These are phyloP conservation scores for Drosera spatulata DNA, from an alignment of 179 eudicot species.

Conservation along the genomic window DNA sequence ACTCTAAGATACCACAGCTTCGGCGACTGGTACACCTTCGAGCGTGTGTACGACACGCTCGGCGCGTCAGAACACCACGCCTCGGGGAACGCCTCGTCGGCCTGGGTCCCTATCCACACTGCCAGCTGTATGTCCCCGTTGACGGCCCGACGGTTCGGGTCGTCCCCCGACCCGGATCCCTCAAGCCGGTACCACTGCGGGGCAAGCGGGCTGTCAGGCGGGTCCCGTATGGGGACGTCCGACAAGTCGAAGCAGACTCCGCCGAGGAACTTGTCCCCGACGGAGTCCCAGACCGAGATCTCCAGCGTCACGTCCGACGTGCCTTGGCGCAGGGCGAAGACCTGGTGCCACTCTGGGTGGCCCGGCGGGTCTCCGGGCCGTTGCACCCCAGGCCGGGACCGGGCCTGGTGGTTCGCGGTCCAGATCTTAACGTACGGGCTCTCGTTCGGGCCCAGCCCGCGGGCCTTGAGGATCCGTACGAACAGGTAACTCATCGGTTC, in stretches of 20 bases:
- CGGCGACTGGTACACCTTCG: constrained; percentile 90
- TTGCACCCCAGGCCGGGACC: constrained; percentile 40
- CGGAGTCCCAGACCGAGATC: constrained; percentile 69
- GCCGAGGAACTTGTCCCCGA: constrained; percentile 62
- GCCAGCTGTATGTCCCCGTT: constrained; percentile 82
- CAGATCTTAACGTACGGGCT: constrained; percentile 51
- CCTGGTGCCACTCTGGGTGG: constrained; percentile 71
- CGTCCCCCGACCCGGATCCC: constrained; percentile 34
- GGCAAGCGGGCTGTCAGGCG: constrained; percentile 91
- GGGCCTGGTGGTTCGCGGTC: constrained; percentile 26
- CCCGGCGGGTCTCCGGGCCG: constrained; percentile 35
- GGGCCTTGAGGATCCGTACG: constrained; percentile 62
- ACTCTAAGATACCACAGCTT: constrained; percentile 79
- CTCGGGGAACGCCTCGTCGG: constrained; percentile 81
- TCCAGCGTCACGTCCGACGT: constrained; percentile 50
- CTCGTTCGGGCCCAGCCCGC: constrained; percentile 42
- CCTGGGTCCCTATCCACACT: constrained; percentile 24
- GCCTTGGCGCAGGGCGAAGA: constrained; percentile 45
- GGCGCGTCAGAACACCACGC: constrained; percentile 72
- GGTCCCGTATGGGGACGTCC: constrained; percentile 83
- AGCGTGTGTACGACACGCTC: constrained; percentile 50
- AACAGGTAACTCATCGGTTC: constrained; percentile 86
- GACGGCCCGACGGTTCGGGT: constrained; percentile 15
- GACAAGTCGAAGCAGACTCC: constrained; percentile 95
- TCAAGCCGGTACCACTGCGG: constrained; percentile 99